Base-by-base conservation (phyloP, 2,329 filamentous ascomycete species). In the Colletotrichum euphorbiae region DNA sequence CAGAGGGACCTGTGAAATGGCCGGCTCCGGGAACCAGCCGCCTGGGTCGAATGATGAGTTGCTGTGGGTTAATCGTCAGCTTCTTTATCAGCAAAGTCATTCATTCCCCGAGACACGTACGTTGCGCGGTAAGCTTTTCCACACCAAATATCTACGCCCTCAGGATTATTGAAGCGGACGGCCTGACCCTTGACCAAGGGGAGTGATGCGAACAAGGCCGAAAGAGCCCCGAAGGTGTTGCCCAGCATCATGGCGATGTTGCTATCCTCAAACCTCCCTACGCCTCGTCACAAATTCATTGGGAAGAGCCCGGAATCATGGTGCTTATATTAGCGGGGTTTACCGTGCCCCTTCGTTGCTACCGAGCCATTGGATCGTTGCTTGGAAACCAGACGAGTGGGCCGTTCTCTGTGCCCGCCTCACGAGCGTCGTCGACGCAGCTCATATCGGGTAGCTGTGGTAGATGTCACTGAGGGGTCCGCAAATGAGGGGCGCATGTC, bases 31-130 rank as follows among this genome's bases (percentile, higher is more conserved):
- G 0, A 78, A 80, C 71, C 82, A 77, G 4, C 82, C 82, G 62
- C 82, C 82, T 0, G 82, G 82, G 36, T 83, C 77, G 65, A 83
- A 84, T 55, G 77, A 79, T 0, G 80, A 78, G 62, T 77, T 77
- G 43, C 78, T 78, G 46, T 3, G 11, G 12, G 7, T 15, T 51
- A 6, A 7, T 56, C 19, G 1, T 19, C 6, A 12, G 48, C 1
- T 4, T 45, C 17, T n/a, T 28, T 2, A 13, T 19, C 0, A 38
- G 31, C 51, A 38, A 45, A 4, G 13, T n/a, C 5, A 15, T 2
- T 2, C 8, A 1, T 45, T 31, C 36, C 28, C 28, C 28, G 28
- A 7, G 19, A n/a, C 15, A 60, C 66, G n/a, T 45, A 69, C 66
- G 61, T 50, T 9, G 66, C 13, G 31, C 61, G 66, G 24, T 69